Base-by-base conservation (phyloP, 2,329 filamentous ascomycete species). In the Talaromyces sp. region DNA sequence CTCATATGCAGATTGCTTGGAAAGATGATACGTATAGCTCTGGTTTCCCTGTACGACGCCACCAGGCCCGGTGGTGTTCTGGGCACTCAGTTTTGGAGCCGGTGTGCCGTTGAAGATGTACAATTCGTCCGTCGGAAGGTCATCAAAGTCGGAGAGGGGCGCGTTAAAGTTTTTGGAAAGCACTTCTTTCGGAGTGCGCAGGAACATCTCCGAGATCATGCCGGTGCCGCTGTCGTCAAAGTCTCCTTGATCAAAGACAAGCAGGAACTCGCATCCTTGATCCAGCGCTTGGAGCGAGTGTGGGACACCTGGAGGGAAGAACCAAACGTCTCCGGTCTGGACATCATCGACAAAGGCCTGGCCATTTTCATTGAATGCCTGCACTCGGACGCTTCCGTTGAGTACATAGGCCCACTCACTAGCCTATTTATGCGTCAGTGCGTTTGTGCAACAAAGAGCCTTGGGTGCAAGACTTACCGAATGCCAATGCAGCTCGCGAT, bases 181-280 rank as follows among this genome's bases (percentile, higher is more conserved):
- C 0, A 79, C 76, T 0, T 67, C 68, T 55, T 75, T 69, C 2
- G 78, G 74, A 50, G 72, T 76, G 27, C 81, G 77, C 40, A 80
- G 68, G 61, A 85, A 77, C 67, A 84, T 78, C 67, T 85, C 81
- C 1, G 81, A 80, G 16, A 85, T 78, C 3, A 88, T 78, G 74
- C 86, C 86, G 0, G 85, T 87, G 53, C 78, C 79, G 60, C 87
- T 83, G 71, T 87, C 85, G 57, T 78, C 82, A 73, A 87, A 87
- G 5, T 72, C 70, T 4, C 85, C 85, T 60, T 82, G 74, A 71
- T 88, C 81, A 65, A 88, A 88, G 56, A 88, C 80, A 2, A 87
- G 77, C 1, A 87, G 76, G 68, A 87, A 87, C 68, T 87, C 85
- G 47, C 74, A 76, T 0, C 85, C 85, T 34, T 81, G 75, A 4